These are phyloP conservation scores for Mycena haematopus DNA, from an alignment of 768 basidiomycete genomes.

Conservation along the genomic window DNA sequence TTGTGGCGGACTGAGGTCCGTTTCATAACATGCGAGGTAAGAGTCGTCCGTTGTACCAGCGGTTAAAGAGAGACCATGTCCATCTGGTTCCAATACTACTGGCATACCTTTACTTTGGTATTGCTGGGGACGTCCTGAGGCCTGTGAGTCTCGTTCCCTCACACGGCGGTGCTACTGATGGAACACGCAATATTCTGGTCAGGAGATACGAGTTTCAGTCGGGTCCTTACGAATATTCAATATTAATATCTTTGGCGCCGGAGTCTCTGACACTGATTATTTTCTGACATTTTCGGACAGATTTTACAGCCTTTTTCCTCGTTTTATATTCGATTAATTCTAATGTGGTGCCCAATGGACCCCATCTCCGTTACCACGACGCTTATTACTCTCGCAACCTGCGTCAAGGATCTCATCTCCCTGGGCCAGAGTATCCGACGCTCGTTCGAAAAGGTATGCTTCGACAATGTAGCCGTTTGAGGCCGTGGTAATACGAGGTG, in stretches of 20 bases:
- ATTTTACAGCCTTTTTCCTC: slow-evolving; percentile 7
- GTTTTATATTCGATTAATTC: background rate
- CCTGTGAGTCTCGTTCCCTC: too few relatives aligned
- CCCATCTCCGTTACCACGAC: slow-evolving; percentile 20
- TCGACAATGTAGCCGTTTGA: too few relatives aligned
- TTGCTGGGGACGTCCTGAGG: too few relatives aligned
- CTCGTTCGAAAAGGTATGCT: slow-evolving; percentile 21
- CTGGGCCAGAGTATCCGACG: slow-evolving; percentile 14
- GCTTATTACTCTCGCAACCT: slow-evolving; percentile 19
- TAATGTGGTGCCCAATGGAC: slow-evolving; percentile 1
- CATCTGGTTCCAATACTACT: too few relatives aligned
- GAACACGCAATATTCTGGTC: background rate
- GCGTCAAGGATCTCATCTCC: slow-evolving; percentile 20
- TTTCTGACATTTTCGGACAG: background rate
- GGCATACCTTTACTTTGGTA: too few relatives aligned
- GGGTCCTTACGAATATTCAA: background rate
- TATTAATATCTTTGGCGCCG: background rate
- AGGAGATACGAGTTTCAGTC: background rate
- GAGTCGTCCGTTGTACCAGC: too few relatives aligned
- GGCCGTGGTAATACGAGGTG: background rate
- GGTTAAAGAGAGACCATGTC: too few relatives aligned
- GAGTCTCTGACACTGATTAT: background rate
- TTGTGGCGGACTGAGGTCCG: too few relatives aligned
- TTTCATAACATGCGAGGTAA: too few relatives aligned
- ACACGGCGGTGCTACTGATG: background rate